A percentile compares a stretch with the other conserved stretches of the same genome.
Evolutionary conservation across 345 rosid species (phyloP).

Genomic region (Aegle marmelos): DNA sequence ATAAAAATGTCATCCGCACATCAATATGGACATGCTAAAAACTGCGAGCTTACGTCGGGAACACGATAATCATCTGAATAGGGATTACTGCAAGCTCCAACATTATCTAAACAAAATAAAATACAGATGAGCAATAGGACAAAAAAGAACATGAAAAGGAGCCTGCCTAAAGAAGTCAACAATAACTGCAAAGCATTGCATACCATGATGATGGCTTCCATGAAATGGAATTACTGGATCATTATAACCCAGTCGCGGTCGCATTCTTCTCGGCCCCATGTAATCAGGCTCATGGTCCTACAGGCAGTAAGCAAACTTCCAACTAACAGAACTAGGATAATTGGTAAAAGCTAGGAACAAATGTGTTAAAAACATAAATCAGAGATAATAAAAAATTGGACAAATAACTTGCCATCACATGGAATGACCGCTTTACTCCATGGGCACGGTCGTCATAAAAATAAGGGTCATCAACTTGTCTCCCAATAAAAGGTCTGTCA

Average conservation of each 20-base stretch:
- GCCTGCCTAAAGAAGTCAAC: conserved; percentile 7
- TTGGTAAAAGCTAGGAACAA: neutral
- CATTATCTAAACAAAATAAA: conserved; percentile 36
- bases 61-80: conserved; percentile 41
- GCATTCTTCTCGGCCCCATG: conserved; percentile 40
- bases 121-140: conserved; percentile 11
- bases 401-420: conserved; percentile 31
- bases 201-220: conserved; percentile 47
- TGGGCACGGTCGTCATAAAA: conserved; percentile 34
- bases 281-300: conserved; percentile 53
- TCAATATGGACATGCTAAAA: conserved; percentile 6
- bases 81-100: conserved; percentile 34
- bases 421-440: conserved; percentile 52
- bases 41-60: conserved; percentile 44
- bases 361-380: neutral
- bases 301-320: conserved; percentile 10
- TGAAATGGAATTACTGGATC: conserved; percentile 34
- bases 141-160: neutral
- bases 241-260: conserved; percentile 42
- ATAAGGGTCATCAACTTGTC: conserved; percentile 45
- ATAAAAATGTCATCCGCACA: conserved; percentile 4
- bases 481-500: conserved; percentile 35
- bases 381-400: neutral
- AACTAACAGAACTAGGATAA: conserved; percentile 3
- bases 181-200: neutral